Percentiles rank a stretch among this genome's conserved stretches.
phyloP scores from a whole-genome alignment of 1,284 basidiomycete species.

The Athelia psychrophila region DNA sequence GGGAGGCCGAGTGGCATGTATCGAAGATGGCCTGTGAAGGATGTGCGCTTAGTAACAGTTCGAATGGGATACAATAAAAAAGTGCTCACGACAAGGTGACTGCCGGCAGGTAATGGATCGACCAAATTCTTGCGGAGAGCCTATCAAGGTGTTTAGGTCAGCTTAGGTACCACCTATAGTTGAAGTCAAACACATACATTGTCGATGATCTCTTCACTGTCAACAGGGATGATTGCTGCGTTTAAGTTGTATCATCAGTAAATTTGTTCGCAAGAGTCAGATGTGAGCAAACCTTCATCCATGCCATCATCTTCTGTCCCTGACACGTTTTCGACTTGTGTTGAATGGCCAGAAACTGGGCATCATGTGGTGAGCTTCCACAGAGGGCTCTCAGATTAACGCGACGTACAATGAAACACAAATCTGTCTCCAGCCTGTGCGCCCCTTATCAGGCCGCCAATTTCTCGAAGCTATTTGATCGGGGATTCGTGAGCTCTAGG shows the following conservation, averaged over 20 bases:
- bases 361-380: no score
- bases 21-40: slow-evolving; percentile 6
- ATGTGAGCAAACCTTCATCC: no score
- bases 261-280: no score
- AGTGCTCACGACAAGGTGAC: slow-evolving; percentile 1
- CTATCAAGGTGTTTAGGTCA: no score
- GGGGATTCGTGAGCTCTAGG: no score
- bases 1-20: slow-evolving; percentile 11
- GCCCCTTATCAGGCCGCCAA: slow-evolving; percentile 8
- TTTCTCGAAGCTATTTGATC: slow-evolving; percentile 6
- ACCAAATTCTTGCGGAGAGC: slow-evolving; percentile 6
- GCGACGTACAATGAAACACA: slow-evolving; percentile 14
- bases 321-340: slow-evolving; percentile 8
- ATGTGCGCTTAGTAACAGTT: no score
- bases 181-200: no score
- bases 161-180: no score
- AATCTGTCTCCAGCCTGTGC: slow-evolving; percentile 11
- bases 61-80: no score
- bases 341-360: slow-evolving; percentile 11
- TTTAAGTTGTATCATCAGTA: no score
- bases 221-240: no score
- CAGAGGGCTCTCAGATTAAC: no score
- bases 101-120: slow-evolving; percentile 9
- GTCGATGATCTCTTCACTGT: slow-evolving; percentile 10
- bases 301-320: slow-evolving; percentile 10